A percentile compares a stretch with the other conserved stretches of the same genome.
These are phyloP conservation scores for Piedraia hortae DNA, from an alignment of 2,329 filamentous ascomycete genomes.

Conservation along the genomic window DNA sequence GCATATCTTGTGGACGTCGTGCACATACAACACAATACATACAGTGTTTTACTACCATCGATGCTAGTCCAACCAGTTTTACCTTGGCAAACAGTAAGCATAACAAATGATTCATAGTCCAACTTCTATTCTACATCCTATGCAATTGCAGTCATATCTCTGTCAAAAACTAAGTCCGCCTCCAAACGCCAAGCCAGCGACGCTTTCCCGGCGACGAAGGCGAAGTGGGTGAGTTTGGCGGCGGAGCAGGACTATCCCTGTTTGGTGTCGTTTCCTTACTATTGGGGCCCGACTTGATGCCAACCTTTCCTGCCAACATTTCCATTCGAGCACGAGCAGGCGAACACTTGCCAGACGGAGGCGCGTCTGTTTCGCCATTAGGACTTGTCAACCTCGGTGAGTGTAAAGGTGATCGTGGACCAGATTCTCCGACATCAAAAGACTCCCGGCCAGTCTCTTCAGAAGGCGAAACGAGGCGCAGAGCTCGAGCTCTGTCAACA, in stretches of 20 bases:
- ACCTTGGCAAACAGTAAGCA: no score
- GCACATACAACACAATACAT: no score
- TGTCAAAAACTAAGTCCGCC: no score
- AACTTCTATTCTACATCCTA: no score
- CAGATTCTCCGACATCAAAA: constrained; percentile 7
- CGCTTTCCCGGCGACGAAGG: constrained; percentile 1
- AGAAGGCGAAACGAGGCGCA: constrained; percentile 3
- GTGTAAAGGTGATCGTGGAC: constrained; percentile 4
- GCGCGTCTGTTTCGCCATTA: constrained; percentile 3
- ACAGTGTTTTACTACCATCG: no score
- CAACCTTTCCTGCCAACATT: constrained; percentile 20
- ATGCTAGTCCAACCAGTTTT: no score
- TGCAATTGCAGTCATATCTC: no score
- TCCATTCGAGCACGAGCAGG: constrained; percentile 21
- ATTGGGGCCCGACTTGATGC: no score
- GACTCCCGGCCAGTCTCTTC: constrained; percentile 4
- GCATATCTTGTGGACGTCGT: no score
- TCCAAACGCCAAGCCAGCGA: constrained; percentile 2
- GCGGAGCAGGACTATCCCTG: constrained; percentile 1
- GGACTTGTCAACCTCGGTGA: constrained; percentile 5
- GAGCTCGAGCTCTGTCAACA: constrained; percentile 1
- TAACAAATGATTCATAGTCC: no score
- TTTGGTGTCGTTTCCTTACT: constrained; percentile 9
- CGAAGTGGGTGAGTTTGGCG: neutral
- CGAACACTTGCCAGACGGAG: constrained; percentile 10